phyloP scores from a whole-genome alignment of 768 basidiomycete species.

The Russula foetens region DNA sequence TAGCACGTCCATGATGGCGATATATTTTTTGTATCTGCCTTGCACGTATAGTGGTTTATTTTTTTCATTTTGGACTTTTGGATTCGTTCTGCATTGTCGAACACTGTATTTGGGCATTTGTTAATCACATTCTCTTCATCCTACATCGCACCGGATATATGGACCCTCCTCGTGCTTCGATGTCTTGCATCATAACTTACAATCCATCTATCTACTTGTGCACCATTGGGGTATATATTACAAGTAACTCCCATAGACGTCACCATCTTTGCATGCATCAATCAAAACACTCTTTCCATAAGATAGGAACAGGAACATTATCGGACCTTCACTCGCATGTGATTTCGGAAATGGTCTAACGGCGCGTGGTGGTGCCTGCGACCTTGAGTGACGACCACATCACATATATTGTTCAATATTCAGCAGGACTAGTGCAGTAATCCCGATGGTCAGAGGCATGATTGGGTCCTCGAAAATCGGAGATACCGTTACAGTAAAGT shows the following conservation, averaged over 20 bases:
- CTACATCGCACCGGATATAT: conserved; percentile 6
- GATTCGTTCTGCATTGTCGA: conserved; percentile 3
- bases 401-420: too few species aligned
- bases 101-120: conserved; percentile 18
- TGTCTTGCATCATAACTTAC: conserved; percentile 14
- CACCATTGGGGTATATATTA: conserved; percentile 6
- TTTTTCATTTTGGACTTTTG: background rate
- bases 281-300: too few species aligned
- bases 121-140: conserved; percentile 13
- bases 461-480: too few species aligned
- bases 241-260: background rate
- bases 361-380: too few species aligned
- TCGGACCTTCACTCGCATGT: too few species aligned
- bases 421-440: too few species aligned
- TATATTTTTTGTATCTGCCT: conserved; percentile 13
- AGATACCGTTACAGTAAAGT: too few species aligned
- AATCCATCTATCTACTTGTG: conserved; percentile 1
- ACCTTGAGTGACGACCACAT: too few species aligned
- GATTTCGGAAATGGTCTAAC: too few species aligned
- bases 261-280: too few species aligned
- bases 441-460: too few species aligned
- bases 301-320: too few species aligned
- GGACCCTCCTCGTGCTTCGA: conserved; percentile 7
- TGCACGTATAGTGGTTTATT: conserved; percentile 14
- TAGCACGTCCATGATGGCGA: conserved; percentile 26